These are phyloP conservation scores for Adansonia gregorii DNA, from an alignment of 441 rosid species.

Conservation along the genomic window DNA sequence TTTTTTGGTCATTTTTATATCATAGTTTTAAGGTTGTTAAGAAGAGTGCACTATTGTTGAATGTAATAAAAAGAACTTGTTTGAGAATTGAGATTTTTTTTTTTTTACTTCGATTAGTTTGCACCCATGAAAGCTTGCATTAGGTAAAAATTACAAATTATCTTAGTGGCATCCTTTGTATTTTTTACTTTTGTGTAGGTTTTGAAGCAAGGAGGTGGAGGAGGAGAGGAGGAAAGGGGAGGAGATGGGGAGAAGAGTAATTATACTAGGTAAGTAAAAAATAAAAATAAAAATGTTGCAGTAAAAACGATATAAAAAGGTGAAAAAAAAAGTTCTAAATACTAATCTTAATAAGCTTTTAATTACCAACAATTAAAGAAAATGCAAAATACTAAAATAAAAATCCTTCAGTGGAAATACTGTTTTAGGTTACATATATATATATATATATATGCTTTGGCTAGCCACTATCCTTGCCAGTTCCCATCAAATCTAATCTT, in stretches of 20 bases:
- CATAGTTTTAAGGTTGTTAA: background rate
- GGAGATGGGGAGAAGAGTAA: constrained; percentile 38
- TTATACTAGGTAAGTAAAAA: constrained; percentile 41
- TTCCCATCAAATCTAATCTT: background rate
- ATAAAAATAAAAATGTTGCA: constrained; percentile 36
- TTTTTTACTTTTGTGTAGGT: constrained; percentile 24
- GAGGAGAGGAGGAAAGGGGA: background rate
- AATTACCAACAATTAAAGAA: constrained; percentile 19
- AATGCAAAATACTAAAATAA: background rate
- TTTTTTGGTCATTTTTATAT: constrained; percentile 7
- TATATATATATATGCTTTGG: constrained; percentile 40
- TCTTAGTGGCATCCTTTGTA: background rate
- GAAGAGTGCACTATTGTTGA: constrained; percentile 44
- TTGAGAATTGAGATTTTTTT: background rate
- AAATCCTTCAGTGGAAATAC: constrained; percentile 46
- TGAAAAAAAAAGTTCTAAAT: constrained; percentile 21
- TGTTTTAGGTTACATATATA: constrained; percentile 33
- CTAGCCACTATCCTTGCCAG: constrained; percentile 32
- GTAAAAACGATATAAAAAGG: constrained; percentile 30
- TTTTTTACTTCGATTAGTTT: constrained; percentile 31
- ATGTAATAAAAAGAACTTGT: background rate
- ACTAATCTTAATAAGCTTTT: constrained; percentile 20
- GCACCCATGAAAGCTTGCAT: constrained; percentile 29
- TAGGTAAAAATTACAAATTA: constrained; percentile 1
- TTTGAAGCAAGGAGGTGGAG: background rate